Evolutionary conservation across 2,329 filamentous ascomycete genomes (phyloP).

Genomic region (Dactylonectria estremocensis): DNA sequence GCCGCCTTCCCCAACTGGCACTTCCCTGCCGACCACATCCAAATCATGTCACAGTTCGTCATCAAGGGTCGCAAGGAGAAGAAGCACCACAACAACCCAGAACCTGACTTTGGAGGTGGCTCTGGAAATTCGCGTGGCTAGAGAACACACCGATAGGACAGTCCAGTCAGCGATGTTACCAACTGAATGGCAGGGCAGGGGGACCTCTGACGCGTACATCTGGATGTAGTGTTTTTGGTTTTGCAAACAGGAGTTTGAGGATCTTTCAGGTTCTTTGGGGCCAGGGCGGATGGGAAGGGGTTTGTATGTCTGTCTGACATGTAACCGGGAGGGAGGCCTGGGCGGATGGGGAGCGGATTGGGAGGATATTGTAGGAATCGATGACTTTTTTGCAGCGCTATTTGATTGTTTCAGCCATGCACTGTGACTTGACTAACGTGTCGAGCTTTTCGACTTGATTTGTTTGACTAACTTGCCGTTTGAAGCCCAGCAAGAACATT

Average conservation of each 20-base stretch:
- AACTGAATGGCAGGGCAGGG: constrained; percentile 21
- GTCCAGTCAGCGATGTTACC: constrained; percentile 12
- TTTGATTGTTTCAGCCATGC: constrained; percentile 2
- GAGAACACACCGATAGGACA: constrained; percentile 33
- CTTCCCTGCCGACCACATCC: constrained; percentile 93
- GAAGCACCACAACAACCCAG: constrained; percentile 75
- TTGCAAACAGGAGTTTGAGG: constrained; percentile 57
- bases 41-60: constrained; percentile 89
- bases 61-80: constrained; percentile 91
- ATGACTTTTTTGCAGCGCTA: constrained; percentile 43
- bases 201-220: constrained; percentile 48
- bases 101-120: constrained; percentile 72
- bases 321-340: constrained; percentile 41
- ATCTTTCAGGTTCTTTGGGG: constrained; percentile 50
- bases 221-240: constrained; percentile 59
- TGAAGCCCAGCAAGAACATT: not conserved
- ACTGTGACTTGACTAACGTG: not conserved
- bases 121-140: constrained; percentile 50
- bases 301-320: constrained; percentile 40
- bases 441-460: not conserved
- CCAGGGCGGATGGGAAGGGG: constrained; percentile 31
- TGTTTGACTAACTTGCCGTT: not conserved
- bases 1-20: constrained; percentile 95
- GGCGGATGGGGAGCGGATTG: constrained; percentile 33
- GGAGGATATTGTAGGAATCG: constrained; percentile 48